Evolutionary conservation across 78 protist genomes (phyloP).

Genomic region (Dictyostelium intermedium): DNA sequence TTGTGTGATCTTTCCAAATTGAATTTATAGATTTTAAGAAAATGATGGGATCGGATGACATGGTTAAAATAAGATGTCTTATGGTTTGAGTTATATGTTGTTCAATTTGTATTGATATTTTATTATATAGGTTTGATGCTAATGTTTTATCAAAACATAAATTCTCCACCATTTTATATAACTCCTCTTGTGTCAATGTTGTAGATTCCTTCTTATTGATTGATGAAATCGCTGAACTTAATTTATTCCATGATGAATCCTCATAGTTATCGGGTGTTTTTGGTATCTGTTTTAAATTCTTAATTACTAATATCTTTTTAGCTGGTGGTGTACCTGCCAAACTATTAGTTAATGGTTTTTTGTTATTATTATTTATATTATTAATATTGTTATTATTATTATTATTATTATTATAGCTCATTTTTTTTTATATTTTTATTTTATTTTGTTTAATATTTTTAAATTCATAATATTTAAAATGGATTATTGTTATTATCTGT

Average conservation of each 20-base stretch:
- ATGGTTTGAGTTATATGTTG: neutral
- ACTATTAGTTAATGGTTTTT: conserved; percentile 4
- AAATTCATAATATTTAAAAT: neutral
- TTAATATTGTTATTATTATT: neutral
- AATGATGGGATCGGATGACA: neutral
- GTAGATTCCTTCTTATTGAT: conserved; percentile 33
- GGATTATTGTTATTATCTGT: neutral
- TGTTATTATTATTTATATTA: conserved; percentile 8
- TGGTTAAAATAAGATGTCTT: neutral
- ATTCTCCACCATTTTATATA: conserved; percentile 71
- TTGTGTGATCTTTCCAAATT: conserved; percentile 70
- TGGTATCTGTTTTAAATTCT: conserved; percentile 57
- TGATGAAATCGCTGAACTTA: conserved; percentile 40
- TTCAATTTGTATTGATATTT: conserved; percentile 18
- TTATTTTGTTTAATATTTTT: neutral
- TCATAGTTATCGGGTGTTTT: conserved; percentile 55
- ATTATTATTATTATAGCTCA: neutral
- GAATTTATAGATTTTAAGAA: conserved; percentile 10
- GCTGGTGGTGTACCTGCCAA: neutral
- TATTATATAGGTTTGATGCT: conserved; percentile 12
- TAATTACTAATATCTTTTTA: conserved; percentile 66
- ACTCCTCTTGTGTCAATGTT: conserved; percentile 31
- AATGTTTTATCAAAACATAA: conserved; percentile 33
- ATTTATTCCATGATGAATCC: conserved; percentile 44
- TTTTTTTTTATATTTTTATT: neutral